phyloP scores from a whole-genome alignment of 768 basidiomycete genomes.

The Lactifluus pinguis region DNA sequence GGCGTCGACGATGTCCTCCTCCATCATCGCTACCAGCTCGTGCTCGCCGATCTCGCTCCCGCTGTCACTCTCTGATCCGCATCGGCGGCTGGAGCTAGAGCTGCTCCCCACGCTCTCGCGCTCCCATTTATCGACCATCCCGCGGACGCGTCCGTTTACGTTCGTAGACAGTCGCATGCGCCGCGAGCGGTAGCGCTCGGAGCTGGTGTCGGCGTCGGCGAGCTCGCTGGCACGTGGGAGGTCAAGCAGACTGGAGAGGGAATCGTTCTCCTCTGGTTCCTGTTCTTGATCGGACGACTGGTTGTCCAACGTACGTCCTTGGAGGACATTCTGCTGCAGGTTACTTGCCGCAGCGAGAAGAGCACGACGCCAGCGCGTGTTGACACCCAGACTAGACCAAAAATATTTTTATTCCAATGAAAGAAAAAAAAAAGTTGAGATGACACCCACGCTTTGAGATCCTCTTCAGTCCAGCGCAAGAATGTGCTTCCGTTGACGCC shows the following conservation, averaged over 20 bases:
- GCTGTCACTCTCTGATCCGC: slow-evolving; percentile 7
- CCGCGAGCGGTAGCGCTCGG: not conserved
- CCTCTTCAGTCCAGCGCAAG: slow-evolving; percentile 48
- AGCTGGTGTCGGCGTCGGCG: not conserved
- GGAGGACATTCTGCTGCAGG: slow-evolving; percentile 49
- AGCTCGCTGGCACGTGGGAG: slow-evolving; percentile 15
- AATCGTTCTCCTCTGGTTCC: not conserved
- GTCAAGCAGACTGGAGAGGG: slow-evolving; percentile 30
- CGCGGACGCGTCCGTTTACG: slow-evolving; percentile 12
- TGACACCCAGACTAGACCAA: slow-evolving; percentile 37
- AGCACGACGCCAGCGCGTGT: slow-evolving; percentile 41
- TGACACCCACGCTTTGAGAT: slow-evolving; percentile 45
- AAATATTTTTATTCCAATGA: not conserved
- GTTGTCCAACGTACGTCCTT: slow-evolving; percentile 45
- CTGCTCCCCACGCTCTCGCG: slow-evolving; percentile 11
- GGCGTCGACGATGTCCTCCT: not conserved
- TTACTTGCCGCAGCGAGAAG: slow-evolving; percentile 46
- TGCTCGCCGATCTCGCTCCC: slow-evolving; percentile 1
- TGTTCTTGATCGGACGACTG: slow-evolving; percentile 17
- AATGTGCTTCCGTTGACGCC: slow-evolving; percentile 51
- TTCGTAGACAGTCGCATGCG: not conserved
- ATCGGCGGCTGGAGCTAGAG: not conserved
- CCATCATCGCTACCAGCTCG: not conserved
- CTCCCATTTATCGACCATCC: slow-evolving; percentile 18
- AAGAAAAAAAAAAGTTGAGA: not conserved